Evolutionary conservation across 139 green algal species (phyloP), one percentile per base, ranked within the genome.

Genomic region (Edaphochlamys debaryana): DNA sequence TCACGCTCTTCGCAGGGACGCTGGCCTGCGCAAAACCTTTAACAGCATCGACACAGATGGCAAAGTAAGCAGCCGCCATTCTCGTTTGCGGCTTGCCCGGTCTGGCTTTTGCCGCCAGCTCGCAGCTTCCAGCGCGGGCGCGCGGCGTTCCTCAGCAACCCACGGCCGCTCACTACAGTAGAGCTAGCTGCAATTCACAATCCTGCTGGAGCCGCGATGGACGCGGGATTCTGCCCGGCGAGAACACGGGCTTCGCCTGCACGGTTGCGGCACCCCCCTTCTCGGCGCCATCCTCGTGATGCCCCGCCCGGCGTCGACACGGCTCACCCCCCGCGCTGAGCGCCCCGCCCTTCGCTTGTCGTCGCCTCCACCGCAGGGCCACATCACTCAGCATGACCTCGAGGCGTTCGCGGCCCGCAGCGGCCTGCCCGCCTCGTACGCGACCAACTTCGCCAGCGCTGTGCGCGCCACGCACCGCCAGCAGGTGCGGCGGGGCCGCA

Each of bases 351-450:
- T n/a, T n/a, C n/a, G n/a, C n/a, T n/a, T n/a, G n/a, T n/a, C n/a
- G n/a, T n/a, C n/a, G n/a, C n/a, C n/a, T n/a, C 13, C 34, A 8
- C 36, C 22, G n/a, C 62, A 84, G 78, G 78, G 78, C 32, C 78
- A 84, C 50, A 84, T 84, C 52, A 84, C 78, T 13, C 66, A 68
- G 48, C 48, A 67, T 36, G 78, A 84, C 78, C 20, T 84, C 41
- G 78, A 84, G 62, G 34, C 64, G 1, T 84, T 84, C 27, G 78
- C 78, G 3, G 30, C 5, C 34, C 62, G 78, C 22, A 77, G 56
- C 34, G 78, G 78, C 15, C 66, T 84, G 4, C 78, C 78, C 13
- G 17, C 5, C 32, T 42, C 40, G 29, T 84, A 84, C 50, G 78
- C 38, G 5, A 29, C 50, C 1, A 27, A 52, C 36, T 84, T 84